Evolutionary conservation across 2,329 filamentous ascomycete species (phyloP), one percentile per base, ranked within the genome.

Genomic region (Talaromyces albobiverticillius): DNA sequence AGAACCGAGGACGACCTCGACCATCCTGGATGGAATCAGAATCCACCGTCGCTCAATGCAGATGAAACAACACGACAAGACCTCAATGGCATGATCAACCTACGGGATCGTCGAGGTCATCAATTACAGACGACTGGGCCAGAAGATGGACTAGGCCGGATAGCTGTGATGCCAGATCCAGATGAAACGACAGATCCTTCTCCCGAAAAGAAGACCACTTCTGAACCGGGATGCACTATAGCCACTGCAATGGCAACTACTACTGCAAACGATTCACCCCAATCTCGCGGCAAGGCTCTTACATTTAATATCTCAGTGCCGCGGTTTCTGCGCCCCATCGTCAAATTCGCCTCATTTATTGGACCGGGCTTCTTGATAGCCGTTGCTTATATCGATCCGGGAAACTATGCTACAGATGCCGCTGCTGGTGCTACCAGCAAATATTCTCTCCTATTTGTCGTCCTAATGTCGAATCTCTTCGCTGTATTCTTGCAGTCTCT

Each of bases 41-140:
- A 76, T 58, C 84, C 84, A 1, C 73, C 78, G 53, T 72, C 74
- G 2, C 69, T 87, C 53, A 79, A 79, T 55, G 76, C 77, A n/a
- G 83, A 86, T 64, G 72, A 79, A 31, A 87, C 83, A 2, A 87
- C 83, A 5, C 75, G 81, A 54, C 79, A 81, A 59, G 83, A 86
- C 62, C 71, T 87, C 54, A 83, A 83, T 65, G 79, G 80, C 29
- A 77, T 84, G 55, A 81, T 79, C 36, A 86, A 85, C 64, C 72
- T 78, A 2, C 75, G 82, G 59, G 71, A 77, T n/a, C 73, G 79
- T 57, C 72, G 78, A 61, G 41, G 49, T 31, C 51, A 46, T 23
- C 38, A 34, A 8, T 9, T 50, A 11, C 31, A 56, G 11, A 43
- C 32, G 18, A 32, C 29, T 20, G 29, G n/a, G 5, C 34, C 36